Conservation (phyloP, 1,284 basidiomycete genomes). For the Amylostereum chailletii region DNA sequence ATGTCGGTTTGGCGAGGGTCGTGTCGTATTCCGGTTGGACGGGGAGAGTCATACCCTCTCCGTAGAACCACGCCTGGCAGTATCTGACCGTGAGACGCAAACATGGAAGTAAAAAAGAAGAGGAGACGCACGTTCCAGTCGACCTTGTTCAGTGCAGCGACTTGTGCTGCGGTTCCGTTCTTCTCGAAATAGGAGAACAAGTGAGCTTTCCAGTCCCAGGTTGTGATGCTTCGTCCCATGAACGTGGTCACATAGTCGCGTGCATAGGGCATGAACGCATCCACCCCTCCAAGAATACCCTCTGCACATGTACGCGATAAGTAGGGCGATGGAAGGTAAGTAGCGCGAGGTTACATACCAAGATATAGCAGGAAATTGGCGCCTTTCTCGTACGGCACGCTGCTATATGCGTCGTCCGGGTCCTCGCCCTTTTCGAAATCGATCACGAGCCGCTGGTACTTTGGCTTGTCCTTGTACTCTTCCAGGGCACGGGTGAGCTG, state of each 20-base stretch:
- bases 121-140: constrained; percentile 64
- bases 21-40: constrained; percentile 80
- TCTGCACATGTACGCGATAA: constrained; percentile 36
- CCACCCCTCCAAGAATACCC: constrained; percentile 77
- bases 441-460: constrained; percentile 82
- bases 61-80: constrained; percentile 77
- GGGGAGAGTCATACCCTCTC: constrained; percentile 73
- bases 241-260: constrained; percentile 76
- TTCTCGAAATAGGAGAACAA: constrained; percentile 72
- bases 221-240: constrained; percentile 80
- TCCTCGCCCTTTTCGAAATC: constrained; percentile 81
- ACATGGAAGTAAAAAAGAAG: neutral
- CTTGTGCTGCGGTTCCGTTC: constrained; percentile 52
- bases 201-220: constrained; percentile 82
- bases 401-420: constrained; percentile 75
- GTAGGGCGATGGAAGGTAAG: too few species aligned
- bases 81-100: constrained; percentile 1
- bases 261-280: constrained; percentile 78
- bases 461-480: constrained; percentile 48
- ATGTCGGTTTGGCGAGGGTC: constrained; percentile 66
- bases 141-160: constrained; percentile 63
- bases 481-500: constrained; percentile 67
- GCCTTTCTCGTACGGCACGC: constrained; percentile 70
- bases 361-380: constrained; percentile 65
- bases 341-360: constrained; percentile 27